Evolutionary conservation across 1,284 basidiomycete genomes (phyloP), one percentile per base, ranked within the genome.

Genomic region (Vanrija sp.): DNA sequence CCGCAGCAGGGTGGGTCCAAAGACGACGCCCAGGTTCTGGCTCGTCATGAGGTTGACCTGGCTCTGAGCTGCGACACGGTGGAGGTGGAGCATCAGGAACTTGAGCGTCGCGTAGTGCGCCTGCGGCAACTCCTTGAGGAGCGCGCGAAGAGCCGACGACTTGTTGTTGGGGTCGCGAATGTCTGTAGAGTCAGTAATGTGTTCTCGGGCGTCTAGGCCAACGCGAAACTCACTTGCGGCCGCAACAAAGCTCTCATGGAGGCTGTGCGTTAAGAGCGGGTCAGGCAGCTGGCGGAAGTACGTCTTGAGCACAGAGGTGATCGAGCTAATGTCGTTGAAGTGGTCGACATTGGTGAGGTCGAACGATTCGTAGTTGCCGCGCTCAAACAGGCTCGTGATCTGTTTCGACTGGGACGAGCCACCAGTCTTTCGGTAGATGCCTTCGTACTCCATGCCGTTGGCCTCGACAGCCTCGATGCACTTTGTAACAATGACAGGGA

Each of bases 1-100:
- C 57, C 90, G 85, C 85, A 98, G 89, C 20, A 98, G 80, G 0
- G 95, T 98, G 7, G 95, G 95, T 63, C 96, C 96, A 78, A 98
- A 98, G 41, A 99, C 93, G n/a, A 98, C 92, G n/a, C 96, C 96
- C 19, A 99, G 78, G 67, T 98, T 99, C 60, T 92, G 83, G 4
- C 91, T 86, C 47, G 85, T 92, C 96, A 99, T 98, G 49, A 93
- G 80, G 73, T 98, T 99, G 55, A 80, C 79, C 22, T 85, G 84
- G 53, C 82, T 83, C 37, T 80, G 79, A 53, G 85, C 79, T 65
- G 84, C 84, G 23, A 95, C 81, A 52, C 91, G 89, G 61, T 94
- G 78, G 25, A 99, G 78, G 77, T 99, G 96, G 20, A 89, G 76
- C 83, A 97, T 88, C 22, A 99, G 80, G 51, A 81, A 76, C 49